Evolutionary conservation across 2,329 filamentous ascomycete genomes (phyloP).

Genomic region (Fusarium avenaceum): DNA sequence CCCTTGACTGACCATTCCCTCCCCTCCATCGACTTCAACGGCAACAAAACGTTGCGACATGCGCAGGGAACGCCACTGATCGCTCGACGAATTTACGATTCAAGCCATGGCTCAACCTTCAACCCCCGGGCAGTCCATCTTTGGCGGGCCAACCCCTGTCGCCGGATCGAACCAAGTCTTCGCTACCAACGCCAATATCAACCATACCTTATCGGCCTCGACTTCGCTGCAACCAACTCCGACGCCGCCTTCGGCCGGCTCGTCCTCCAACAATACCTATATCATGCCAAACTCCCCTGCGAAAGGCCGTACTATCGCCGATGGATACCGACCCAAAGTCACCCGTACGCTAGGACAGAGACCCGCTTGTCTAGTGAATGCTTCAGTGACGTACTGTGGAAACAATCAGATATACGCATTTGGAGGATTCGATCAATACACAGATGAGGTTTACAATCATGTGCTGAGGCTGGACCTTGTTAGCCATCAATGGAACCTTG

Average conservation of each 20-base stretch:
- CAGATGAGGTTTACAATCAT: constrained; percentile 99
- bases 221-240: constrained; percentile 44
- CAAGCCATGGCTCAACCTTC: constrained; percentile 62
- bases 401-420: constrained; percentile 99
- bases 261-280: constrained; percentile 81
- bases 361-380: constrained; percentile 95
- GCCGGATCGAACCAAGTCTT: constrained; percentile 46
- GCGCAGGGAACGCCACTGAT: constrained; percentile 42
- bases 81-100: constrained; percentile 35
- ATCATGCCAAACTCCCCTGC: constrained; percentile 90
- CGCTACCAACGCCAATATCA: constrained; percentile 24
- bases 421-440: constrained; percentile 98
- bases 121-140: constrained; percentile 63
- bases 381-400: constrained; percentile 97
- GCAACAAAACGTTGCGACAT: constrained; percentile 39
- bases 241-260: constrained; percentile 47
- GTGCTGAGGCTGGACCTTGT: constrained; percentile 89
- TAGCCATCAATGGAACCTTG: constrained; percentile 91
- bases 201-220: constrained; percentile 49
- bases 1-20: not conserved
- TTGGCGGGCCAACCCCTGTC: constrained; percentile 58
- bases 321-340: constrained; percentile 87
- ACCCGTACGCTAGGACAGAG: constrained; percentile 82
- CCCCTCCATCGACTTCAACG: constrained; percentile 8
- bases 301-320: constrained; percentile 73